These are phyloP conservation scores for Ogataea minuta DNA, from an alignment of 805 yeast species.

Conservation along the genomic window DNA sequence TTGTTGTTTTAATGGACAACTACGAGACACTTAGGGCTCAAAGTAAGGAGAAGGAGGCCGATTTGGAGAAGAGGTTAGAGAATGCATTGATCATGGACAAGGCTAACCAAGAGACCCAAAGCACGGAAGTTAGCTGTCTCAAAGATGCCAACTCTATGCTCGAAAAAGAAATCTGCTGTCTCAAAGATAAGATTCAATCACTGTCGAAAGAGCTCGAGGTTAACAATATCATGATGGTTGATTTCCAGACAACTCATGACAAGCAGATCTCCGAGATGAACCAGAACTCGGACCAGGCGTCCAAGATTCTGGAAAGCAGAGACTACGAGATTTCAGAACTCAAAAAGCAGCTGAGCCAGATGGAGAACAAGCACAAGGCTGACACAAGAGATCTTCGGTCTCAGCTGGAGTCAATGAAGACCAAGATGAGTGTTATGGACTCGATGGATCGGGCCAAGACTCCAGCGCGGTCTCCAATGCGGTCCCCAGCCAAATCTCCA, in stretches of 20 bases:
- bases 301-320: slow-evolving; percentile 7
- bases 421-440: slow-evolving; percentile 17
- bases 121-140: neutral
- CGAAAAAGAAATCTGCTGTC: neutral
- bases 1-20: slow-evolving; percentile 7
- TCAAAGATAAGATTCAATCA: neutral
- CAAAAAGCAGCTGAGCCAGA: slow-evolving; percentile 1
- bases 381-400: slow-evolving; percentile 17
- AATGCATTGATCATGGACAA: neutral
- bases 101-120: neutral
- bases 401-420: slow-evolving; percentile 20
- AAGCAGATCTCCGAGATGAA: slow-evolving; percentile 12
- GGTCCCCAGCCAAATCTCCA: slow-evolving; percentile 14
- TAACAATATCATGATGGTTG: slow-evolving; percentile 16
- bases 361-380: slow-evolving; percentile 15
- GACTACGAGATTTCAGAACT: slow-evolving; percentile 1
- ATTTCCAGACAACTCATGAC: slow-evolving; percentile 20
- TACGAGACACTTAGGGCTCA: slow-evolving; percentile 1
- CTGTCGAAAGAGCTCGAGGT: slow-evolving; percentile 15
- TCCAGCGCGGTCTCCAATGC: slow-evolving; percentile 14
- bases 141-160: neutral
- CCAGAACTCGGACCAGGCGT: slow-evolving; percentile 1
- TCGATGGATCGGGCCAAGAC: slow-evolving; percentile 14
- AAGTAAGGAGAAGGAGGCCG: neutral
- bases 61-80: neutral